Base-by-base conservation (phyloP, 108 stramenopile genomes). In the Pseudonitzschia multistriata region DNA sequence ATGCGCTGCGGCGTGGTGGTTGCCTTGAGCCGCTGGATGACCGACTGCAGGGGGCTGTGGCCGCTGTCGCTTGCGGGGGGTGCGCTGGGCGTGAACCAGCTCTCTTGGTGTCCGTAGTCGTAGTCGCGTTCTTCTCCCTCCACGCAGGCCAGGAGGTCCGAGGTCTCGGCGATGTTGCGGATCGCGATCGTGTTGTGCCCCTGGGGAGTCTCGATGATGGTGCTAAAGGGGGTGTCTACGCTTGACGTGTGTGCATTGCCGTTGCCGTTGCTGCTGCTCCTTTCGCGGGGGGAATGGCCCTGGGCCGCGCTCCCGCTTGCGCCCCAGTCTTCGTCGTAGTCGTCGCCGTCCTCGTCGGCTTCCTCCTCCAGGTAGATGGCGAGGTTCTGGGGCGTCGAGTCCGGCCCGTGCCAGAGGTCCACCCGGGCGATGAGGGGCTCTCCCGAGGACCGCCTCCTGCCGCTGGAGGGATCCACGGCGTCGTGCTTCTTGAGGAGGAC, bases 351-450 rank as follows among this genome's bases (percentile, higher is more conserved):
- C 0, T 64, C 63, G 25, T 64, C 63, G 22, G 42, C 63, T 5
- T 80, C 85, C 55, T 91, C 90, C 62, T 92, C 91, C 52, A 88
- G 52, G 71, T 92, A 92, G 6, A 92, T 79, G 50, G 78, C 67
- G 78, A 89, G 83, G 61, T 89, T 89, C 65, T 83, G 80, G 5
- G 91, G 91, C 31, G 88, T 88, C 76, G 89, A 87, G 42, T 88
- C 85, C 19, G 91, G 91, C 48, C 88, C 88, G 34, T 89, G 85
- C 88, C 88, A 89, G 13, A 92, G 56, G 49, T 89, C 87, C 52
- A 92, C 68, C 52, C 89, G 70, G 35, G 88, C 88, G 54, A 86
- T 72, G 24, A 92, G 74, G 19, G 91, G 91, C 61, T 80, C 79
- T 17, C 40, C 35, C n/a, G 31, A 3, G 27, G 27, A 17, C 31